phyloP scores from a whole-genome alignment of 768 basidiomycete species.

The Boletus eberwhitei region DNA sequence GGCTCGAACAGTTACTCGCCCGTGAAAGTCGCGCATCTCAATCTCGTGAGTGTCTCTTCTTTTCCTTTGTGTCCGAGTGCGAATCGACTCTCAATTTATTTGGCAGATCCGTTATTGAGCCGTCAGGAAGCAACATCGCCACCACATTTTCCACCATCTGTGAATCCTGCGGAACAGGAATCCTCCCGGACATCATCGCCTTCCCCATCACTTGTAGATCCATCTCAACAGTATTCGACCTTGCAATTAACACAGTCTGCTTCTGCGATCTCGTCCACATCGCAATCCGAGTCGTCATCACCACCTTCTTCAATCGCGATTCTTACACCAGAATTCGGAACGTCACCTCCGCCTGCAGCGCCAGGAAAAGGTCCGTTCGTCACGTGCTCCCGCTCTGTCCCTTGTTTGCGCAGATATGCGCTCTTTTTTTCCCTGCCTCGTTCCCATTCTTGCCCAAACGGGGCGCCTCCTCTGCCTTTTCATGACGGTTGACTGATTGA shows the following conservation, averaged over 20 bases:
- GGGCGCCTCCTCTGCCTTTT: neutral
- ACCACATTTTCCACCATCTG: neutral
- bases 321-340: neutral
- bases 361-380: constrained; percentile 4
- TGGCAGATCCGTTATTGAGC: neutral
- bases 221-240: neutral
- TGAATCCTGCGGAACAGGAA: neutral
- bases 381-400: neutral
- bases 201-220: neutral
- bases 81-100: neutral
- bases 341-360: neutral
- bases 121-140: neutral
- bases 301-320: neutral
- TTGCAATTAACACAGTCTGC: neutral
- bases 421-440: neutral
- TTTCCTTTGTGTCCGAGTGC: neutral
- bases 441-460: neutral
- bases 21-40: constrained; percentile 1
- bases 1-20: constrained; percentile 18
- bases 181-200: neutral
- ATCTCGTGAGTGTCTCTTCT: constrained; percentile 9
- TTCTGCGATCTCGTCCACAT: neutral
- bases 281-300: neutral
- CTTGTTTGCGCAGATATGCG: neutral
- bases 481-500: neutral